Evolutionary conservation across 73 alveolate genomes (phyloP).

Genomic region (Paramecium biaurelia): DNA sequence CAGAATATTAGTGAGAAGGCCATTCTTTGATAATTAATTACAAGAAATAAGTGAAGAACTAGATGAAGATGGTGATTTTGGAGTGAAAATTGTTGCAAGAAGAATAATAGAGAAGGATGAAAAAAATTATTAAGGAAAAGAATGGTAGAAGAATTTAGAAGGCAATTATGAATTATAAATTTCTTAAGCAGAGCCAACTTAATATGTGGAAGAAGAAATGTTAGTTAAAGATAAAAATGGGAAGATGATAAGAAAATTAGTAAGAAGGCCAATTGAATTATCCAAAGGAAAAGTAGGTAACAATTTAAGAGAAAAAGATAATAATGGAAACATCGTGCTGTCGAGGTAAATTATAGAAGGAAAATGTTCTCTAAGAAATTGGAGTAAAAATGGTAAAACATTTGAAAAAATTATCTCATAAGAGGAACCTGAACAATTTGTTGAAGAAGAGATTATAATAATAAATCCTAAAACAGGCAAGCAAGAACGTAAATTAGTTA

Average conservation of each 20-base stretch:
- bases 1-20: not conserved
- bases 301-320: not conserved
- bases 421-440: not conserved
- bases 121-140: not conserved
- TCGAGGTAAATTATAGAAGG: not conserved
- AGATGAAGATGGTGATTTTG: not conserved
- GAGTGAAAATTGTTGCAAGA: not conserved
- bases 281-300: not conserved
- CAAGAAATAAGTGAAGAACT: not conserved
- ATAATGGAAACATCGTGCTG: not conserved
- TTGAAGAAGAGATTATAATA: not conserved
- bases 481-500: not conserved
- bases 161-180: not conserved
- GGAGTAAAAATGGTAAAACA: not conserved
- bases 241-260: not conserved
- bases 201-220: not conserved
- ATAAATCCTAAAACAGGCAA: slow-evolving; percentile 12
- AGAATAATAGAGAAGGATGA: not conserved
- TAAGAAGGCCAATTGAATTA: not conserved
- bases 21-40: not conserved
- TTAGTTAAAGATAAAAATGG: not conserved
- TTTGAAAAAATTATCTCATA: not conserved
- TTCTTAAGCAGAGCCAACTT: not conserved
- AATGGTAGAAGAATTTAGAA: not conserved
- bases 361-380: not conserved